A percentile compares a stretch with the other conserved stretches of the same genome.
These are phyloP conservation scores for Capsicum rhomboideum DNA, from an alignment of 257 asterid species.

Conservation along the genomic window DNA sequence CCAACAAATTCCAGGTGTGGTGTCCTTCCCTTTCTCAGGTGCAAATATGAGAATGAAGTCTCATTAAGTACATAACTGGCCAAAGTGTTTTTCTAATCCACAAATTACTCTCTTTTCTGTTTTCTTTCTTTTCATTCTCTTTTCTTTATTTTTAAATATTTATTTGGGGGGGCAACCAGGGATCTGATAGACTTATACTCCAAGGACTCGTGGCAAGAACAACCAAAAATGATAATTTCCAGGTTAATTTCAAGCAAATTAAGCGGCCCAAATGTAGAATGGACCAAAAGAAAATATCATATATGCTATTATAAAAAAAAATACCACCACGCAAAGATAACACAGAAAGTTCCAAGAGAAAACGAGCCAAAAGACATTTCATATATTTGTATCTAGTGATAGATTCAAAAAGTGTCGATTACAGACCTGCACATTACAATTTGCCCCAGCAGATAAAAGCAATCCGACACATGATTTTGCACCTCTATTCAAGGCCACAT, in stretches of 20 bases:
- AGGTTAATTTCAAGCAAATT: neutral
- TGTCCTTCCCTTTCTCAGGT: neutral
- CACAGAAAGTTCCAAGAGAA: neutral
- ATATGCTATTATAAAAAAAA: neutral
- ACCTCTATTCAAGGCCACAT: constrained; percentile 98
- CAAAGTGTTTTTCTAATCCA: neutral
- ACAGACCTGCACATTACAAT: constrained; percentile 82
- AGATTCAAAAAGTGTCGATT: neutral
- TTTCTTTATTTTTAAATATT: neutral
- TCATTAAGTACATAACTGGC: neutral
- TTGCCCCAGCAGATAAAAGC: constrained; percentile 93
- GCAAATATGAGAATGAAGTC: neutral
- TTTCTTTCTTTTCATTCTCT: neutral
- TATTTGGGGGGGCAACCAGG: neutral
- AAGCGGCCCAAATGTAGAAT: neutral
- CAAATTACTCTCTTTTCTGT: neutral
- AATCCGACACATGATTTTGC: constrained; percentile 90
- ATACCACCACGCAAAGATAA: neutral
- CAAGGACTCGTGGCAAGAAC: neutral
- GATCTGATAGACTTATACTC: neutral
- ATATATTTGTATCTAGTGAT: neutral
- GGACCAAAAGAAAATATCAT: neutral
- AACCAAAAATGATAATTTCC: neutral
- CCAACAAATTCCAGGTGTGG: neutral
- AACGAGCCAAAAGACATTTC: neutral